phyloP scores from a whole-genome alignment of 2,329 filamentous ascomycete species.

The Talaromyces marneffei region DNA sequence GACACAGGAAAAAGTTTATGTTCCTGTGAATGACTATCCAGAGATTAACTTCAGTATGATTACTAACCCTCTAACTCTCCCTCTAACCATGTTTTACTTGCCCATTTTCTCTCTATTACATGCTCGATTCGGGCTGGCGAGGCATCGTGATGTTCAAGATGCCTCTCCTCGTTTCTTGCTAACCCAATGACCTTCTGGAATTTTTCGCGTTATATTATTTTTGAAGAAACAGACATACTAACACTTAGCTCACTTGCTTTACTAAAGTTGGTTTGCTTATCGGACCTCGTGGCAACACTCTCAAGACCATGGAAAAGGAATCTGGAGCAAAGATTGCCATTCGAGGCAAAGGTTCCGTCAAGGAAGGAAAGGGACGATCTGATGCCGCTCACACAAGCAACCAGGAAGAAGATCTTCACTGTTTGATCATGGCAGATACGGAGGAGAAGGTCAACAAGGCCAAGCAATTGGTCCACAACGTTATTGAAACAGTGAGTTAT shows the following conservation, averaged over 20 bases:
- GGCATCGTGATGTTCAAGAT: conserved; percentile 30
- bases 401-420: conserved; percentile 98
- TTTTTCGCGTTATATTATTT: conserved; percentile 18
- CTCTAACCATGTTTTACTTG: conserved; percentile 50
- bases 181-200: conserved; percentile 28
- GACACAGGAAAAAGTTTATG: conserved; percentile 99
- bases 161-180: conserved; percentile 39
- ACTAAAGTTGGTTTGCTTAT: conserved; percentile 99
- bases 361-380: conserved; percentile 98
- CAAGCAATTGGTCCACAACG: conserved; percentile 95
- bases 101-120: conserved; percentile 27
- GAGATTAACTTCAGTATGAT: conserved; percentile 99
- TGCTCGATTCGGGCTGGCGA: conserved; percentile 41
- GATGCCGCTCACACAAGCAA: conserved; percentile 99
- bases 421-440: conserved; percentile 98
- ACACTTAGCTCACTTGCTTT: conserved; percentile 72
- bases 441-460: conserved; percentile 99
- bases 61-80: conserved; percentile 89
- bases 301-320: conserved; percentile 99
- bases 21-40: conserved; percentile 99
- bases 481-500: conserved; percentile 89
- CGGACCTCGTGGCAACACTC: conserved; percentile 97
- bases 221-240: conserved; percentile 58
- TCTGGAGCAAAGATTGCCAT: conserved; percentile 98
- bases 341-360: conserved; percentile 98